Percentiles rank a stretch among this genome's conserved stretches.
Evolutionary conservation across 2,329 filamentous ascomycete species (phyloP).

Genomic region (Sarocladiaceae sp.): DNA sequence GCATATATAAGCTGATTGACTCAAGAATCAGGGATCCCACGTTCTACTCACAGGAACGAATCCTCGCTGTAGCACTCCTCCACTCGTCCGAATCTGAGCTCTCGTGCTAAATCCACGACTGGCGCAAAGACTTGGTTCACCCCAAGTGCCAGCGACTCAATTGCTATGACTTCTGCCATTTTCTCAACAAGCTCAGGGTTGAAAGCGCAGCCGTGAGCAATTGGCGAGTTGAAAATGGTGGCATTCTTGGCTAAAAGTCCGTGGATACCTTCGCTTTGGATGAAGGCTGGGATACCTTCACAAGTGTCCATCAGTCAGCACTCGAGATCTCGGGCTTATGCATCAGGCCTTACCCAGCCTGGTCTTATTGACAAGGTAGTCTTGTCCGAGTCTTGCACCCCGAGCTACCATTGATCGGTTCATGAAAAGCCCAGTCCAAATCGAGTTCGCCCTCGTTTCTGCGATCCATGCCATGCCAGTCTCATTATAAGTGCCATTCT

Average conservation of each 20-base stretch:
- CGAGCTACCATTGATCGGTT: conserved; percentile 56
- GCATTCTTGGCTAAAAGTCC: conserved; percentile 66
- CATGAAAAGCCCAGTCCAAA: conserved; percentile 66
- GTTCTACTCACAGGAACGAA: conserved; percentile 44
- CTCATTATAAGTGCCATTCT: conserved; percentile 59
- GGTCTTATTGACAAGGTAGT: conserved; percentile 54
- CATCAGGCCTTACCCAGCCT: conserved; percentile 20
- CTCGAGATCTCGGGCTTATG: not conserved
- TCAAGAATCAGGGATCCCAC: too few relatives aligned
- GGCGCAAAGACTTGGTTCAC: conserved; percentile 70
- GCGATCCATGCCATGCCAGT: conserved; percentile 63
- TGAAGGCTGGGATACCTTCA: conserved; percentile 66
- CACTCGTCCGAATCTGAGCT: conserved; percentile 65
- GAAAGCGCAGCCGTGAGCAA: conserved; percentile 65
- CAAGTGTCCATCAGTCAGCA: not conserved
- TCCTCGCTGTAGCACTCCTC: conserved; percentile 72
- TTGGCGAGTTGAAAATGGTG: conserved; percentile 74
- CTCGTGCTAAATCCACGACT: conserved; percentile 62
- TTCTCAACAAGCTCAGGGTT: conserved; percentile 57
- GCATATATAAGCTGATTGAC: too few relatives aligned
- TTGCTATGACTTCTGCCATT: conserved; percentile 60
- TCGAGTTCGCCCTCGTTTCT: conserved; percentile 57
- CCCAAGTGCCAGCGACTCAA: conserved; percentile 60
- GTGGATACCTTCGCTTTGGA: conserved; percentile 70
- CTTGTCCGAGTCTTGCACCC: conserved; percentile 59